Evolutionary conservation across 805 yeast genomes (phyloP), one percentile per base, ranked within the genome.

Genomic region (Starmerella potacharoeniae): DNA sequence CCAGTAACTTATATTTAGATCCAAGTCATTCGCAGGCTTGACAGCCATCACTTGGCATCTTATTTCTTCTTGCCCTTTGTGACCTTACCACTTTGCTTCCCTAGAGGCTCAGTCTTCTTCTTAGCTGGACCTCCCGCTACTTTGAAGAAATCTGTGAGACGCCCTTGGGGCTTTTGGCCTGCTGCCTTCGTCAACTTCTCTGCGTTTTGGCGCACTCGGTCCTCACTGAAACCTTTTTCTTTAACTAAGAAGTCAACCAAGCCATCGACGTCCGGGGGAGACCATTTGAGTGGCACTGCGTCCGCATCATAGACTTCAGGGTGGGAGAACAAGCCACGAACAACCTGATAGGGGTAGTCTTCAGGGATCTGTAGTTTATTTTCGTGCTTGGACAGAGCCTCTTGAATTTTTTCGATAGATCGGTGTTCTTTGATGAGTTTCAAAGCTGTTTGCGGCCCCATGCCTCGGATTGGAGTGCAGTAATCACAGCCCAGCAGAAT

Each of bases 401-500:
- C 81, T 42, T 91, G 78, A 43, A 93, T 81, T 40, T 82, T 83
- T 58, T 91, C 97, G 49, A 93, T 75, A 0, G 84, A 75, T 1
- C 84, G 82, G 68, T 87, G 89, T 65, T 91, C 96, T 66, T 82
- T 84, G 58, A 93, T 87, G 58, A 93, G 75, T 65, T 93, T 91
- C 59, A 78, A 75, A 0, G 97, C 98, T 0, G 96, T 91, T 2
- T 86, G 93, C 0, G 97, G 97, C 8, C 99, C 99, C 58, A 93
- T 83, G 29, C 98, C 98, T 63, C 81, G 81, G 56, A 93, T 90
- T 4, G 96, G 86, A 60, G 91, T 97, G 71, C 96, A 88, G 69
- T 93, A 93, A 73, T 93, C 99, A 70, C 98, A 93, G 1, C 99
- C 99, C 48, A 93, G 73, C 64, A 93, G 74, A 43, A 93, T 91